These are phyloP conservation scores for Coniophora puteana DNA, from an alignment of 1,284 basidiomycete species.

Conservation along the genomic window DNA sequence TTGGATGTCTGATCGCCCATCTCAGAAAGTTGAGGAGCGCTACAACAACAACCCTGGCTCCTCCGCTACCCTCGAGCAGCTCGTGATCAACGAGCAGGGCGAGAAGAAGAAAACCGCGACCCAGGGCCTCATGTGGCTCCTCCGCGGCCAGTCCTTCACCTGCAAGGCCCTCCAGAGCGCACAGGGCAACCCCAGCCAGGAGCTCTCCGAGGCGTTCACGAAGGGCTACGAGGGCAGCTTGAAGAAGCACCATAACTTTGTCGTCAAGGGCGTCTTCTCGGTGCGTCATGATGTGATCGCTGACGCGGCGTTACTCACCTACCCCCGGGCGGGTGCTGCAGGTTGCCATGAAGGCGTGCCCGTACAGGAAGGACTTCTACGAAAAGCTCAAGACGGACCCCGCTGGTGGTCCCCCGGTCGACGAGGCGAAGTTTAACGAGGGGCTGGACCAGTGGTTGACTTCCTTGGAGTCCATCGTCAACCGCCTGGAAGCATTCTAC, in stretches of 20 bases:
- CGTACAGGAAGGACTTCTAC: conserved; percentile 89
- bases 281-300: conserved; percentile 48
- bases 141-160: conserved; percentile 89
- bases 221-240: conserved; percentile 83
- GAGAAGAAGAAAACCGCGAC: conserved; percentile 89
- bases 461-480: conserved; percentile 71
- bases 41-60: conserved; percentile 63
- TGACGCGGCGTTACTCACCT: too few species aligned
- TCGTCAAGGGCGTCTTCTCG: conserved; percentile 82
- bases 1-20: neutral
- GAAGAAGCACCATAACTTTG: conserved; percentile 85
- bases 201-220: conserved; percentile 77
- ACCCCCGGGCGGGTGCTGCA: conserved; percentile 29
- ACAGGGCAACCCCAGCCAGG: conserved; percentile 64
- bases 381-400: conserved; percentile 80
- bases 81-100: conserved; percentile 83
- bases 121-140: conserved; percentile 91
- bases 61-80: conserved; percentile 79
- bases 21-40: conserved; percentile 85
- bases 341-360: conserved; percentile 97
- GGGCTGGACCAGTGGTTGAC: conserved; percentile 69
- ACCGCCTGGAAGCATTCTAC: conserved; percentile 72
- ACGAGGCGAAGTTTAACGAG: conserved; percentile 64
- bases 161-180: conserved; percentile 77
- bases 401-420: conserved; percentile 46